Evolutionary conservation across 2,329 filamentous ascomycete genomes (phyloP), one percentile per base, ranked within the genome.

Genomic region (Didymella pinodella): DNA sequence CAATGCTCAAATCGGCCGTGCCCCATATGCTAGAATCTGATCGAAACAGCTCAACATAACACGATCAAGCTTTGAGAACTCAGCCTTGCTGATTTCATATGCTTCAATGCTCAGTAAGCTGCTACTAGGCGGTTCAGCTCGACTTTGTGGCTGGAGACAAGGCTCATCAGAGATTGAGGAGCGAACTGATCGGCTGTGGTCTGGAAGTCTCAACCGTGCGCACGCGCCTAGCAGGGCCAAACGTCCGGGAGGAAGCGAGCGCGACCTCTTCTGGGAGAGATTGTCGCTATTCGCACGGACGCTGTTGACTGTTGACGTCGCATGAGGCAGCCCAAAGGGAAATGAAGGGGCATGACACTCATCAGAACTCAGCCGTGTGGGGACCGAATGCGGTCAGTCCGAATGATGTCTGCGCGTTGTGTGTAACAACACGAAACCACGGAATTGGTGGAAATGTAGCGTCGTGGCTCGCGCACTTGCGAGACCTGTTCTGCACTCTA

Each of bases 201-300:
- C 66, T 71, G 61, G 65, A 68, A 59, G 63, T 54, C 57, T 53
- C 54, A 65, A 64, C 66, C 62, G 67, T 65, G 65, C 67, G 66
- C 70, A 69, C 65, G 65, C 66, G 71, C 64, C 67, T 66, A 68
- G 65, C 68, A 75, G 70, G 73, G 69, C 71, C 71, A 74, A 71
- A 75, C 72, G 72, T 73, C 68, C 74, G 74, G 74, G 74, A 77
- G 66, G 68, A 76, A 77, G 74, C 74, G 74, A 76, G 70, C 57
- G 67, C 64, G 67, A 64, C 50, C 18, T 59, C 66, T 65, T 65
- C 66, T 54, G 56, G 56, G 61, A 64, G 67, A 75, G 71, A 75
- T 74, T 71, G 71, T 68, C 69, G 71, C 71, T 71, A 65, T 63
- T 66, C 65, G 73, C 72, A 73, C 70, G 60, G 70, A 72, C 66